phyloP scores from a whole-genome alignment of 23 red algal species.

The Gracilaria vermiculophylla region DNA sequence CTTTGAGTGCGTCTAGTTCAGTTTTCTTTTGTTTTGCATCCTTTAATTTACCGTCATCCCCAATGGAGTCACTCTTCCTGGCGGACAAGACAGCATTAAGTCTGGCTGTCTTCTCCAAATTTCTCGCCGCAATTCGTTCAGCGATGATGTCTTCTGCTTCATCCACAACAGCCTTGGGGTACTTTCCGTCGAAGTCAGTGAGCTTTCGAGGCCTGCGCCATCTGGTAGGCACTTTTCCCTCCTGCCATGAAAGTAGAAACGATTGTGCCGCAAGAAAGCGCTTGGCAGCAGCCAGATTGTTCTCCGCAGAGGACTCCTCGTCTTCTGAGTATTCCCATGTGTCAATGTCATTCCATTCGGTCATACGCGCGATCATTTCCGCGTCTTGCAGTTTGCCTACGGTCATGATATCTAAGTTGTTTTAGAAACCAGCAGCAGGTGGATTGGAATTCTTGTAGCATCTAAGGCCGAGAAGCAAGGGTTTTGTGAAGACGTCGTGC shows the following conservation, averaged over 20 bases:
- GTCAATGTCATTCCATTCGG: constrained; percentile 65
- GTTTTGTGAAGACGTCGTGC: too few species aligned
- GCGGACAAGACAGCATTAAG: constrained; percentile 46
- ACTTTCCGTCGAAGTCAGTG: constrained; percentile 63
- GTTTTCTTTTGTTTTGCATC: constrained; percentile 20
- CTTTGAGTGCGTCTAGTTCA: constrained; percentile 42
- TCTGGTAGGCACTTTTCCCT: constrained; percentile 65
- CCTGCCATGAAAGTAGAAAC: constrained; percentile 71
- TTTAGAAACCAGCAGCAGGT: too few species aligned
- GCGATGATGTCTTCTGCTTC: constrained; percentile 49
- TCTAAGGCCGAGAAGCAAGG: too few species aligned
- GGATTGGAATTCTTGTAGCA: too few species aligned
- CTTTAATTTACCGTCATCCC: neutral
- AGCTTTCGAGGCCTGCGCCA: constrained; percentile 58
- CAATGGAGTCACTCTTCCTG: neutral
- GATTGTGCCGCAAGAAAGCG: constrained; percentile 71
- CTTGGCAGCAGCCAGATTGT: constrained; percentile 58
- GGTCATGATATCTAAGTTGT: neutral
- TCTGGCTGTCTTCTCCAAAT: constrained; percentile 41
- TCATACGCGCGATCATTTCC: constrained; percentile 68
- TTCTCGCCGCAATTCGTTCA: constrained; percentile 46
- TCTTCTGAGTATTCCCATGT: constrained; percentile 51
- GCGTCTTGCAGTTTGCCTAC: neutral
- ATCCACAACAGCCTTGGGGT: constrained; percentile 45
- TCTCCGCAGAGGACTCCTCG: constrained; percentile 16